These are phyloP conservation scores for Luffa acutangula DNA, from an alignment of 306 rosid species.

Conservation along the genomic window DNA sequence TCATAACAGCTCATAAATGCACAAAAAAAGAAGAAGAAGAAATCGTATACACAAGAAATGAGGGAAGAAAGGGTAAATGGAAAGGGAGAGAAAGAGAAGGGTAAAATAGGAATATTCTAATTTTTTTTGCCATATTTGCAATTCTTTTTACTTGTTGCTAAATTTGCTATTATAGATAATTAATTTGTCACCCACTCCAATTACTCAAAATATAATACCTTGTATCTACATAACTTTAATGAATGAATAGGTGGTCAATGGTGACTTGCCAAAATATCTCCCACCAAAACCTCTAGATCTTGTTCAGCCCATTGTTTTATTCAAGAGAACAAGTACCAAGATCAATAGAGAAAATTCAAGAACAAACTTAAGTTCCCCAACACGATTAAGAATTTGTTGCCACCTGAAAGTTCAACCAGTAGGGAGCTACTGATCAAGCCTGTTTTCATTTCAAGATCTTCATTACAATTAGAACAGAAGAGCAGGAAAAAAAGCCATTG, in stretches of 20 bases:
- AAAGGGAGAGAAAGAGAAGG: too few species aligned
- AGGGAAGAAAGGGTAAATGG: too few species aligned
- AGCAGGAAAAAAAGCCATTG: not conserved
- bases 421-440: slow-evolving; percentile 98
- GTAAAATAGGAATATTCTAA: too few species aligned
- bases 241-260: not conserved
- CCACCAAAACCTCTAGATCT: not conserved
- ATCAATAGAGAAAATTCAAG: slow-evolving; percentile 29
- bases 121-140: too few species aligned
- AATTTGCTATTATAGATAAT: too few species aligned
- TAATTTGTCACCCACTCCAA: too few species aligned
- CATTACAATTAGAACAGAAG: slow-evolving; percentile 50
- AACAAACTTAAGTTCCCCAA: slow-evolving; percentile 21
- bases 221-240: not conserved
- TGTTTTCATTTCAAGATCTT: slow-evolving; percentile 73
- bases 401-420: slow-evolving; percentile 82
- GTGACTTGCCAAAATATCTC: not conserved
- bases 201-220: slow-evolving; percentile 19
- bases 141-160: too few species aligned
- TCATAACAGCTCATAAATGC: too few species aligned
- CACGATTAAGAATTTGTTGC: slow-evolving; percentile 24
- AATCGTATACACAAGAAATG: too few species aligned
- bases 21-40: too few species aligned
- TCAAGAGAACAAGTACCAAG: slow-evolving; percentile 29
- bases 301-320: slow-evolving; percentile 25